These are phyloP conservation scores for Neobulgaria alba DNA, from an alignment of 2,329 filamentous ascomycete species.

Conservation along the genomic window DNA sequence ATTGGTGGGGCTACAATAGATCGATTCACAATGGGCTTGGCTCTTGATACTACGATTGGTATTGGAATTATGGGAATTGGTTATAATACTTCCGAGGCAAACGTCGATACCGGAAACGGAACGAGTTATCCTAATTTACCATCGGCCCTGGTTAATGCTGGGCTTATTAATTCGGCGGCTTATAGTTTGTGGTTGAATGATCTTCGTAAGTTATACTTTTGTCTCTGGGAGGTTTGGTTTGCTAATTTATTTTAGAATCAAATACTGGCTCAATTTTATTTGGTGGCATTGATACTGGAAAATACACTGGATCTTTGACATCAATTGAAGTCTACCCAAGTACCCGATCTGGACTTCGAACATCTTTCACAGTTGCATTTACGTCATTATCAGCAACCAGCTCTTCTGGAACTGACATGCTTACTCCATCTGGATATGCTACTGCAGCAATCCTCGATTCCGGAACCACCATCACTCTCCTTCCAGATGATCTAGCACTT, in stretches of 20 bases:
- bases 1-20: conserved; percentile 42
- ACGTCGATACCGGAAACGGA: conserved; percentile 38
- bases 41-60: conserved; percentile 37
- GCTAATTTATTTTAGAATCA: conserved; percentile 20
- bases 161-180: conserved; percentile 36
- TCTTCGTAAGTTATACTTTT: conserved; percentile 21
- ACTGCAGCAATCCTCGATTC: conserved; percentile 51
- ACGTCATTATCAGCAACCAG: conserved; percentile 26
- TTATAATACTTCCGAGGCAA: conserved; percentile 36
- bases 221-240: background rate
- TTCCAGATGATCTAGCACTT: conserved; percentile 48
- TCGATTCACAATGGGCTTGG: conserved; percentile 47
- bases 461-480: conserved; percentile 58
- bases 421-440: conserved; percentile 30
- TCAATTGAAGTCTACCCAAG: conserved; percentile 26
- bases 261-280: conserved; percentile 33
- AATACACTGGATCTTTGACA: conserved; percentile 33
- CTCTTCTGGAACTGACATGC: conserved; percentile 32
- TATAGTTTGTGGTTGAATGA: conserved; percentile 32
- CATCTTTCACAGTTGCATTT: conserved; percentile 28
- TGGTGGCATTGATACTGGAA: conserved; percentile 39
- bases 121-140: conserved; percentile 31
- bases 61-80: conserved; percentile 53
- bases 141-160: conserved; percentile 31
- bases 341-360: conserved; percentile 6